phyloP scores from a whole-genome alignment of 2,329 filamentous ascomycete species.

The Myriangium duriaei region DNA sequence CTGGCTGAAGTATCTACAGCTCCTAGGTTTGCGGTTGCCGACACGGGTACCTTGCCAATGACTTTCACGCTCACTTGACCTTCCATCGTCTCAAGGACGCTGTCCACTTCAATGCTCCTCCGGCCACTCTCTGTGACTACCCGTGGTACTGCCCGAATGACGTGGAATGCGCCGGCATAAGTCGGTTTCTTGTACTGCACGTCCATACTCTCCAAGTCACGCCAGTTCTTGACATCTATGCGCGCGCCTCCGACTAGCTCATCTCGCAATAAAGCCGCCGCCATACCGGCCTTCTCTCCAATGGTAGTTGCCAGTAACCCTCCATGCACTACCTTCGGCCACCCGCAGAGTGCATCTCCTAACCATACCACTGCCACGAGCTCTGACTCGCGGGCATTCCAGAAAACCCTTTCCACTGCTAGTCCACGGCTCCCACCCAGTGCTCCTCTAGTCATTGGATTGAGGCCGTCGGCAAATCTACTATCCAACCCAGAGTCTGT shows the following conservation, averaged over 20 bases:
- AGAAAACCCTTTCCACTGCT: slow-evolving; percentile 49
- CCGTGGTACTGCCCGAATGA: slow-evolving; percentile 39
- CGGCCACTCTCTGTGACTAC: slow-evolving; percentile 24
- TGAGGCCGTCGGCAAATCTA: slow-evolving; percentile 1
- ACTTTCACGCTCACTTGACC: slow-evolving; percentile 48
- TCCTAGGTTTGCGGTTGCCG: neutral
- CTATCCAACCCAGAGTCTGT: neutral
- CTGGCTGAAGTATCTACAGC: neutral
- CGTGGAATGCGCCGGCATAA: slow-evolving; percentile 49
- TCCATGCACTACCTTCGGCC: slow-evolving; percentile 61
- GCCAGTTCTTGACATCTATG: slow-evolving; percentile 2
- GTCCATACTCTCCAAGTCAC: slow-evolving; percentile 28
- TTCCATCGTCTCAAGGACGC: slow-evolving; percentile 41
- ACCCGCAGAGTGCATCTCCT: slow-evolving; percentile 52
- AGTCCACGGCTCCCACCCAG: slow-evolving; percentile 29
- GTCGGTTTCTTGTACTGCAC: slow-evolving; percentile 53
- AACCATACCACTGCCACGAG: slow-evolving; percentile 54
- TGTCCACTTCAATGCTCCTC: slow-evolving; percentile 35
- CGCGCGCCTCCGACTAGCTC: neutral
- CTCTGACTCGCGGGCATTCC: slow-evolving; percentile 45
- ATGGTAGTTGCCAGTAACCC: slow-evolving; percentile 56
- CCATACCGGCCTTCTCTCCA: slow-evolving; percentile 56
- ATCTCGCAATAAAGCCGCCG: slow-evolving; percentile 37
- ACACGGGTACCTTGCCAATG: slow-evolving; percentile 12
- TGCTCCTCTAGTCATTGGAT: slow-evolving; percentile 17